Base-by-base conservation (phyloP, 2,329 filamentous ascomycete genomes). In the Chalaropsis thielavioides region DNA sequence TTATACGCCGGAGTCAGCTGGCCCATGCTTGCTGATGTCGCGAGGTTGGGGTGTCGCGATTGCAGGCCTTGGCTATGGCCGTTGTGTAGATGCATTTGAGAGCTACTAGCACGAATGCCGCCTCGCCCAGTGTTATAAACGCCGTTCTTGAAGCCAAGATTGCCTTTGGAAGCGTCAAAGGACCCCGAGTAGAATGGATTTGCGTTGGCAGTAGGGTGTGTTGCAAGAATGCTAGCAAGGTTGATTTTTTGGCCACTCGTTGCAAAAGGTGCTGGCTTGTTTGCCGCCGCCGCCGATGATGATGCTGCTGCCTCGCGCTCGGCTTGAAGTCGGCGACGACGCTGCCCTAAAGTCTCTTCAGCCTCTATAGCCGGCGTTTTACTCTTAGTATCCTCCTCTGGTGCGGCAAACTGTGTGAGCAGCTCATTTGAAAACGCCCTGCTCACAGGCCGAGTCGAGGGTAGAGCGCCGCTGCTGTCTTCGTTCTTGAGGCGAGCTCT, bases 321-420 rank as follows among this genome's bases (percentile, higher is more conserved):
- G 6, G 85, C 84, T 72, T 91, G 88, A 1, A 94, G 78, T 31
- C 89, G 82, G 35, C 83, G 84, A 0, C 88, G 84, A 11, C 89
- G 84, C 73, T 92, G 88, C 10, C 88, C 89, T 0, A 94, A 78
- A 0, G 89, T 92, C 72, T 94, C 89, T 69, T 90, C 87, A 69
- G 86, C 87, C 67, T 80, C 79, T 22, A 71, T 69, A 65, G 75
- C 69, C 82, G 65, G 62, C 27, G 62, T 67, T 38, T 54, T 62
- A 41, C 64, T 65, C 60, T 62, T 65, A 0, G 24, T 38, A 8
- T 56, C 61, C 35, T 64, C 49, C 5, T 64, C 62, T 1, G 38
- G 35, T 15, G 59, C 66, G 7, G 49, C 83, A 68, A 89, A 82
- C 67, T 87, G 83, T 68, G 77, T 80, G 60, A 92, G 79, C 38